A percentile compares a stretch with the other conserved stretches of the same genome.
Evolutionary conservation across 169 alveolate species (phyloP).

Genomic region (Plasmodium gonderi): DNA sequence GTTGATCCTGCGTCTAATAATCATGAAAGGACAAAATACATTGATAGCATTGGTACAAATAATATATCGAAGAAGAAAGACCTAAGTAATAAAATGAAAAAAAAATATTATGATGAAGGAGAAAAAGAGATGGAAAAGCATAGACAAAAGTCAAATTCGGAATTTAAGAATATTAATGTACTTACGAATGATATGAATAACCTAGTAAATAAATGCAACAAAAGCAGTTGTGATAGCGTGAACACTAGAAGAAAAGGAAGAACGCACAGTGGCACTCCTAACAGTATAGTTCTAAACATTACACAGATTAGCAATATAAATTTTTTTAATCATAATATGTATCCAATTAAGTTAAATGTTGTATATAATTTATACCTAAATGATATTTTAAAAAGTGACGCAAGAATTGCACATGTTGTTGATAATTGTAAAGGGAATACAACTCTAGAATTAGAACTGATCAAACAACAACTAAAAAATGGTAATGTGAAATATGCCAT

Average conservation of each 20-base stretch:
- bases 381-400: conserved; percentile 25
- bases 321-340: conserved; percentile 10
- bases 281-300: not conserved
- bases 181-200: too few species aligned
- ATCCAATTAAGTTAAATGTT: conserved; percentile 30
- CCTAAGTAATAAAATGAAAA: not conserved
- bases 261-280: not conserved
- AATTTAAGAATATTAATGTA: too few species aligned
- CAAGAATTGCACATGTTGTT: not conserved
- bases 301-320: not conserved
- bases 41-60: not conserved
- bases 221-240: not conserved
- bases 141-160: too few species aligned
- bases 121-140: too few species aligned
- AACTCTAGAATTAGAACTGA: conserved; percentile 60
- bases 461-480: conserved; percentile 23
- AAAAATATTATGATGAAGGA: not conserved
- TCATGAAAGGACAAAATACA: not conserved
- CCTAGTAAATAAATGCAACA: not conserved
- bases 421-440: conserved; percentile 36
- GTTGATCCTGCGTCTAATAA: not conserved
- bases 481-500: conserved; percentile 65
- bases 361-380: conserved; percentile 11
- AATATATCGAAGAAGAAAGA: not conserved
- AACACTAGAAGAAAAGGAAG: not conserved